phyloP scores from a whole-genome alignment of 2,329 filamentous ascomycete species.

The Fusarium lateritium region DNA sequence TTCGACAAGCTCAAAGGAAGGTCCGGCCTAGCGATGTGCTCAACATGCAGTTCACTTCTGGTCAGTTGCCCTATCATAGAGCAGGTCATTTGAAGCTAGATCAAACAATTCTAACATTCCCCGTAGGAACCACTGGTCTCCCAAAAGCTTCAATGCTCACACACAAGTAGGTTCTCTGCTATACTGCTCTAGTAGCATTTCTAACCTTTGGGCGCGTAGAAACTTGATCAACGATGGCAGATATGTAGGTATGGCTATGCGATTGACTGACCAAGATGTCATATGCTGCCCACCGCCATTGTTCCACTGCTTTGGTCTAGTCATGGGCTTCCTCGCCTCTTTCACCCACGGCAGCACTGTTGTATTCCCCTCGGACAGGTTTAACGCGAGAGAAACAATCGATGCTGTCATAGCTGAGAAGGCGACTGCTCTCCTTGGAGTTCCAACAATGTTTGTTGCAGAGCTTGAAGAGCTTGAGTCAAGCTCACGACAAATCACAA shows the following conservation, averaged over 20 bases:
- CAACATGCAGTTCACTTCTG: conserved; percentile 5
- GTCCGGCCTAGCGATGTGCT: not conserved
- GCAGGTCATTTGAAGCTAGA: not conserved
- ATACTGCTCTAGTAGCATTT: fast-evolving
- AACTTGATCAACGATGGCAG: not conserved
- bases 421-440: not conserved
- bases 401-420: not conserved
- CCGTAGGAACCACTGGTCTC: not conserved
- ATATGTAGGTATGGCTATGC: not conserved
- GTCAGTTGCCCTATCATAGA: not conserved
- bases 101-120: not conserved
- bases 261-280: not conserved
- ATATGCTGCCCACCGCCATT: conserved; percentile 1
- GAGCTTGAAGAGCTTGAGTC: not conserved
- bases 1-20: not conserved
- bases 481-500: not conserved
- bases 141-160: not conserved
- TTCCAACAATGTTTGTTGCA: not conserved
- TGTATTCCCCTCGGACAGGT: not conserved
- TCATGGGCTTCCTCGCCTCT: not conserved
- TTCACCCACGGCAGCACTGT: not conserved
- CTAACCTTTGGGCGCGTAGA: not conserved
- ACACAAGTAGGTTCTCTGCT: not conserved
- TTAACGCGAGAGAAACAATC: not conserved
- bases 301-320: not conserved